These are phyloP conservation scores for Clarireedia paspali DNA, from an alignment of 2,329 filamentous ascomycete species.

Conservation along the genomic window DNA sequence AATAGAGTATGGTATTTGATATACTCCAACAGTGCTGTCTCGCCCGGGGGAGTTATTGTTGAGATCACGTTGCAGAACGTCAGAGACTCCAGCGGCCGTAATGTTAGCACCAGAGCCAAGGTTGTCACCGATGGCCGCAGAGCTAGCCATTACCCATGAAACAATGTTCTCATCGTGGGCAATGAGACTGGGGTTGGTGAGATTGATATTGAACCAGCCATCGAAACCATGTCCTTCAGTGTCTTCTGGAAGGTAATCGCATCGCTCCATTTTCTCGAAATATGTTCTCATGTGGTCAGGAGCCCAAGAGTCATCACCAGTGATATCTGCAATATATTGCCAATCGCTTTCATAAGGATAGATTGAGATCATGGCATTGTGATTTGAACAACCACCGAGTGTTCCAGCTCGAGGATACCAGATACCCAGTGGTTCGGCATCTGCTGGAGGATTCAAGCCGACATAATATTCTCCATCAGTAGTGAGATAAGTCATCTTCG, in stretches of 20 bases:
- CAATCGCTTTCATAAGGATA: constrained; percentile 21
- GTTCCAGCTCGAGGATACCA: constrained; percentile 28
- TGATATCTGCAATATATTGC: constrained; percentile 18
- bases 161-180: constrained; percentile 14
- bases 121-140: not conserved
- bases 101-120: not conserved
- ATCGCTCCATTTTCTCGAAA: constrained; percentile 36
- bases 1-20: constrained; percentile 21
- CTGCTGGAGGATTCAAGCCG: constrained; percentile 21
- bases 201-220: constrained; percentile 26
- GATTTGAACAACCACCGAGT: constrained; percentile 25
- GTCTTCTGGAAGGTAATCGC: constrained; percentile 34
- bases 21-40: constrained; percentile 20
- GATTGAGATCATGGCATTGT: constrained; percentile 19
- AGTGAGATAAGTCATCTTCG: constrained; percentile 31
- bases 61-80: constrained; percentile 16
- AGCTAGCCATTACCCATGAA: not conserved
- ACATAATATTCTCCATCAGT: constrained; percentile 22
- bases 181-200: constrained; percentile 12
- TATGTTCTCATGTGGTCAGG: constrained; percentile 35
- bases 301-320: constrained; percentile 22
- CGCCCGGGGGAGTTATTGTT: constrained; percentile 19
- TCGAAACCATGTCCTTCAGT: constrained; percentile 23
- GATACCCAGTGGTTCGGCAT: constrained; percentile 21
- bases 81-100: not conserved